These are phyloP conservation scores for Microdochium nivale DNA, from an alignment of 2,329 filamentous ascomycete species.

Conservation along the genomic window DNA sequence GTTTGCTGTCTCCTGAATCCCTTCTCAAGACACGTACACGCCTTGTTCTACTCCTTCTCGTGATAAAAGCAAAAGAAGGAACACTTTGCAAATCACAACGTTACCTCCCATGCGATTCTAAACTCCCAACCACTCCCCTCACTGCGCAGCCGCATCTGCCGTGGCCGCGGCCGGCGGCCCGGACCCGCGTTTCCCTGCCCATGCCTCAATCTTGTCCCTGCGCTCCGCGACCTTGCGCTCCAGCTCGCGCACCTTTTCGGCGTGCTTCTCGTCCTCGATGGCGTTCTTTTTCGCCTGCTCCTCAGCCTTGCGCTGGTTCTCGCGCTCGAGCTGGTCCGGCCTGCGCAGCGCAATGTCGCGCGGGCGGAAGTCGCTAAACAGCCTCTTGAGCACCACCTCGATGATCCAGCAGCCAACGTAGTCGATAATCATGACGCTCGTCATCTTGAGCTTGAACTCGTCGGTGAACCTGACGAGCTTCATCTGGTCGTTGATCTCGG, in stretches of 20 bases:
- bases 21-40: too few relatives aligned
- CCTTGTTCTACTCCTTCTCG: too few relatives aligned
- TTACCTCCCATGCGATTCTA: too few relatives aligned
- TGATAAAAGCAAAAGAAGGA: too few relatives aligned
- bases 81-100: too few relatives aligned
- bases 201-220: slow-evolving; percentile 36
- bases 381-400: slow-evolving; percentile 73
- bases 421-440: slow-evolving; percentile 75
- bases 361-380: slow-evolving; percentile 86
- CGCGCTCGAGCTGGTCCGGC: slow-evolving; percentile 75
- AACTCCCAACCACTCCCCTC: too few relatives aligned
- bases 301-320: slow-evolving; percentile 58
- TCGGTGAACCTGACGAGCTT: slow-evolving; percentile 81
- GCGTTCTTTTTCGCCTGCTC: slow-evolving; percentile 40
- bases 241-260: slow-evolving; percentile 49
- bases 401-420: slow-evolving; percentile 81
- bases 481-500: slow-evolving; percentile 89
- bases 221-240: slow-evolving; percentile 48
- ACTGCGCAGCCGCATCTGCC: not conserved
- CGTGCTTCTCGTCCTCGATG: slow-evolving; percentile 42
- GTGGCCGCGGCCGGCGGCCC: not conserved
- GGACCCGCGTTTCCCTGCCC: slow-evolving; percentile 21
- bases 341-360: slow-evolving; percentile 87
- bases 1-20: too few relatives aligned
- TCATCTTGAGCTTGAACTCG: slow-evolving; percentile 86